Evolutionary conservation across 2,329 filamentous ascomycete species (phyloP), one percentile per base, ranked within the genome.

Genomic region (Phoma sp.): DNA sequence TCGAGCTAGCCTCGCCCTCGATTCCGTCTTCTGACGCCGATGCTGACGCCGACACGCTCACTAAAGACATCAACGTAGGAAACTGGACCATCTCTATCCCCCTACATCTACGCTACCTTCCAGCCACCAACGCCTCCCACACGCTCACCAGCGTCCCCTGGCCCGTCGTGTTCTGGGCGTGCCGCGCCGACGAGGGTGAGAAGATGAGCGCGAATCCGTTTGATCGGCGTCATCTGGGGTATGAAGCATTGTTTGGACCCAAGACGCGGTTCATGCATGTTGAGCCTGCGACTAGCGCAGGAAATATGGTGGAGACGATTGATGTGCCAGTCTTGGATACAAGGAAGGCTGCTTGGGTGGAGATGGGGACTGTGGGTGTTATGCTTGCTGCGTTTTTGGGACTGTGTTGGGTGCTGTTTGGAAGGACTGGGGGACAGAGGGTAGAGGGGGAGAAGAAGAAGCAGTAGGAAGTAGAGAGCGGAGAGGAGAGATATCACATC

Each of bases 121-220:
- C 81, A 6, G 61, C 73, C 8, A 36, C 64, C 0, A 73, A 77
- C 2, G 63, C 80, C 4, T 57, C 70, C 15, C 65, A 73, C 44
- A 54, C 57, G 0, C 22, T 21, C 21, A 74, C 87, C 1, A 77
- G 85, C n/a, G 74, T 95, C 0, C 90, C 94, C 0, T 93, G 89
- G 78, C 94, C 94, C 0, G 84, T 85, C 0, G 84, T 97, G 0
- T 97, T 97, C 79, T 97, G 93, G 93, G 92, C 92, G 0, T 98
- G 94, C 70, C 81, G 84, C 7, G 84, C 88, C 0, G 83, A 85
- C 9, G 82, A 85, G 46, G 85, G 84, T 0, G 82, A 82, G 0
- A 88, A 90, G 66, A 90, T 94, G 75, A 75, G 84, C 0, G 84
- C 82, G 5, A 96, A 90, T 68, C 94, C 94, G 0, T 98, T 98